Evolutionary conservation across 2,329 filamentous ascomycete species (phyloP).

Genomic region (Aspergillus ochraceoroseus): DNA sequence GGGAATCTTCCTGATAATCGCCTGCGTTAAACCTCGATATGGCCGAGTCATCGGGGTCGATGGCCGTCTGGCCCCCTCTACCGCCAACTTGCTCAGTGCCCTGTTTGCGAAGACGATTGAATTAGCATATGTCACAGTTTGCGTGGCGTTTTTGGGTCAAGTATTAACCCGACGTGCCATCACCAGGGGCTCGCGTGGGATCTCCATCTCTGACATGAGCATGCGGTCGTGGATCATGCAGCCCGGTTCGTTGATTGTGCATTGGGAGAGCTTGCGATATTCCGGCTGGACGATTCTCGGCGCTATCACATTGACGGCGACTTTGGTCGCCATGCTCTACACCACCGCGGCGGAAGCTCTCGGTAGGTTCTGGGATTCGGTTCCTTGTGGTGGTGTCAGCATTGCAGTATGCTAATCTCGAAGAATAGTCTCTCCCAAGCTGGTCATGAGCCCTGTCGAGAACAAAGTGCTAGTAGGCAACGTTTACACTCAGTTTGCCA

Average conservation of each 20-base stretch:
- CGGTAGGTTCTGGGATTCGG: slow-evolving; percentile 30
- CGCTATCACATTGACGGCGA: slow-evolving; percentile 58
- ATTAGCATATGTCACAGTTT: slow-evolving; percentile 70
- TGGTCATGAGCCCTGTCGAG: slow-evolving; percentile 56
- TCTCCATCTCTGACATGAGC: slow-evolving; percentile 70
- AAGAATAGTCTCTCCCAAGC: slow-evolving; percentile 60
- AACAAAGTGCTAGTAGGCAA: slow-evolving; percentile 50
- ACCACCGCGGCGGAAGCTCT: slow-evolving; percentile 71
- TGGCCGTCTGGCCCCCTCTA: slow-evolving; percentile 54
- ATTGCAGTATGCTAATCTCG: background rate
- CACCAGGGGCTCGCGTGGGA: slow-evolving; percentile 55
- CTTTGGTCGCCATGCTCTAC: slow-evolving; percentile 65
- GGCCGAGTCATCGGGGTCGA: slow-evolving; percentile 50
- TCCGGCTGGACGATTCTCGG: slow-evolving; percentile 62
- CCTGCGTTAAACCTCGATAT: slow-evolving; percentile 58
- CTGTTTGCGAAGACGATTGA: slow-evolving; percentile 72
- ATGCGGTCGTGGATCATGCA: slow-evolving; percentile 73
- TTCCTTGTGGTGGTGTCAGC: too few species aligned
- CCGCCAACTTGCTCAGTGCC: slow-evolving; percentile 63
- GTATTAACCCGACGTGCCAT: slow-evolving; percentile 66
- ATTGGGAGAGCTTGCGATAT: slow-evolving; percentile 61
- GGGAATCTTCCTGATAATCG: slow-evolving; percentile 57
- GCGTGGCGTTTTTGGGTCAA: slow-evolving; percentile 70
- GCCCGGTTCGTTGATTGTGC: slow-evolving; percentile 67
- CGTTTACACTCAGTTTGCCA: slow-evolving; percentile 60